Evolutionary conservation across 2,329 filamentous ascomycete genomes (phyloP).

Genomic region (Diaporthe capsici): DNA sequence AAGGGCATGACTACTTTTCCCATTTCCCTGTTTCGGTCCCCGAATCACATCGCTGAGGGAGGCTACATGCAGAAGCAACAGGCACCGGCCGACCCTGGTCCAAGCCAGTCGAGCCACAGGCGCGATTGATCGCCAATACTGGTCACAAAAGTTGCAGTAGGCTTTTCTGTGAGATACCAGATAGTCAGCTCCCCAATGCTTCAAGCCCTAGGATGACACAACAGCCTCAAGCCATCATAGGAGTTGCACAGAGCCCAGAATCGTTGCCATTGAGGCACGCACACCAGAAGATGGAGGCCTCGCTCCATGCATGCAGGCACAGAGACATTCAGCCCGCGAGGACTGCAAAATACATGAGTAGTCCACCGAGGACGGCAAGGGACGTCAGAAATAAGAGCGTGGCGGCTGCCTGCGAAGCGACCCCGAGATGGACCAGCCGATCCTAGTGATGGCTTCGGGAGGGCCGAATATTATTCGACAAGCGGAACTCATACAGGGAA

Average conservation of each 20-base stretch:
- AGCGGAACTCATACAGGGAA: background rate
- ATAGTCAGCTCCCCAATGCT: background rate
- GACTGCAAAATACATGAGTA: background rate
- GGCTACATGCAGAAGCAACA: conserved; percentile 28
- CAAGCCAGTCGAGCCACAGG: conserved; percentile 23
- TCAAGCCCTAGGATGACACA: background rate
- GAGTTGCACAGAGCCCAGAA: background rate
- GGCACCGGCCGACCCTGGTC: background rate
- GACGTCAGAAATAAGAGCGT: conserved; percentile 12
- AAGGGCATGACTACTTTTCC: background rate
- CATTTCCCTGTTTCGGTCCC: conserved; percentile 17
- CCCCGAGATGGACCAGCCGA: background rate
- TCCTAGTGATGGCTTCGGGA: background rate
- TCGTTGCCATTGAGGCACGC: background rate
- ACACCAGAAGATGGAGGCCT: background rate
- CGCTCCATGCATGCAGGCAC: background rate
- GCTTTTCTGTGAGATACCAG: conserved; percentile 23
- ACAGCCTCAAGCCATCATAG: background rate
- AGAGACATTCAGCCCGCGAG: background rate
- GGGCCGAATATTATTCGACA: background rate
- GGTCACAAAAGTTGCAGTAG: background rate
- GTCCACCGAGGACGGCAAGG: conserved; percentile 10
- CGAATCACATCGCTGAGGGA: conserved; percentile 6
- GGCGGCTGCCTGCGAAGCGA: background rate
- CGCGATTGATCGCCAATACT: background rate